phyloP scores from a whole-genome alignment of 2,329 filamentous ascomycete species.

The Penicillium hordei region DNA sequence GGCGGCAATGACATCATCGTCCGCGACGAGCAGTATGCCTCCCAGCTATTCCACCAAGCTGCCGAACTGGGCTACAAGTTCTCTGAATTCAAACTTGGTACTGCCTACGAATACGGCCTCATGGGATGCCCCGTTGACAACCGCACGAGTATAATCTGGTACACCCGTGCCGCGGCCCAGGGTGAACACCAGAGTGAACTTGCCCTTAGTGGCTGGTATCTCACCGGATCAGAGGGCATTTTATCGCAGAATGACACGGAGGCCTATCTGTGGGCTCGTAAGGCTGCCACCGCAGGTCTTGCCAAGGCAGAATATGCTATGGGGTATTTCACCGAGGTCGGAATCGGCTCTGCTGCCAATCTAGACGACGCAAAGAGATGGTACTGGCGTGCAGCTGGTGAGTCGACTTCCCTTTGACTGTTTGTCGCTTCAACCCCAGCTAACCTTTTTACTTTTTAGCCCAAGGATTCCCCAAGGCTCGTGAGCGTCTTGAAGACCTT shows the following conservation, averaged over 20 bases:
- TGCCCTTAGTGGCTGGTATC: conserved; percentile 85
- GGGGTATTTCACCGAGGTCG: conserved; percentile 95
- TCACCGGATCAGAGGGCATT: conserved; percentile 85
- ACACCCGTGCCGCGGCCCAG: conserved; percentile 84
- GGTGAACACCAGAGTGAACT: conserved; percentile 92
- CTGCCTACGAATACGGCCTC: conserved; percentile 84
- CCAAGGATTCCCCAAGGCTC: conserved; percentile 90
- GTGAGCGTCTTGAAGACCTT: conserved; percentile 87
- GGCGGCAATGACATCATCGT: conserved; percentile 69
- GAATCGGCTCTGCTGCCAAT: conserved; percentile 82
- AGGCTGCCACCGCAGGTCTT: conserved; percentile 82
- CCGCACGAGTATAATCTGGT: conserved; percentile 86
- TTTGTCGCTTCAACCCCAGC: not conserved
- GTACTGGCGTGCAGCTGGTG: conserved; percentile 97
- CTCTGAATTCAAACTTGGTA: conserved; percentile 85
- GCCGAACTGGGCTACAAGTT: conserved; percentile 92
- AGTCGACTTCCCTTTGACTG: conserved; percentile 45
- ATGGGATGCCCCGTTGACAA: conserved; percentile 82
- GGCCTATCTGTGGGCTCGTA: conserved; percentile 94
- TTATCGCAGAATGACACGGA: conserved; percentile 91
- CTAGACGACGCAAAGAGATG: conserved; percentile 94
- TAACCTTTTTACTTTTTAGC: conserved; percentile 53
- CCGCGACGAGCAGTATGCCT: conserved; percentile 77
- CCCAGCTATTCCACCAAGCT: conserved; percentile 79
- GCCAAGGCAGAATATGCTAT: conserved; percentile 97